Percentiles rank a stretch among this genome's conserved stretches.
Evolutionary conservation across 345 rosid genomes (phyloP).

Genomic region (Isatis tinctoria): DNA sequence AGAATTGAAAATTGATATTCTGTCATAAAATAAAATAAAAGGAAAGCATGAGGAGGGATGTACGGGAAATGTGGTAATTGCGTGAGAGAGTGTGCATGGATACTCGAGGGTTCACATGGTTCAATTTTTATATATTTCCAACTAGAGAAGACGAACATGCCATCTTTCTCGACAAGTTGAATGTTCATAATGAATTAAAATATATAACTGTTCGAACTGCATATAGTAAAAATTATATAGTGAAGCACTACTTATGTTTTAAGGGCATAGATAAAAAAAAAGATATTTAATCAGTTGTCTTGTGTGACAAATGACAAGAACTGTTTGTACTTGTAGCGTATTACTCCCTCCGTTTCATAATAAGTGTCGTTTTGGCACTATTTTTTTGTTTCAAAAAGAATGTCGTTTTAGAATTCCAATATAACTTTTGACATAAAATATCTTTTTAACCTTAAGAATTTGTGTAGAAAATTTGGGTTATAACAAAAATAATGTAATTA

Average conservation of each 20-base stretch:
- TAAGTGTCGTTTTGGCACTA: no score
- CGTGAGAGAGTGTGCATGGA: neutral
- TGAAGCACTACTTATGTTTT: neutral
- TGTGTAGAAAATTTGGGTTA: no score
- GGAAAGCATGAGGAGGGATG: neutral
- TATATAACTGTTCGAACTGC: neutral
- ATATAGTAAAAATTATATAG: neutral
- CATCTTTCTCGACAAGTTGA: neutral
- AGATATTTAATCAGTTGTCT: neutral
- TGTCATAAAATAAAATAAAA: neutral
- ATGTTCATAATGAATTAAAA: neutral
- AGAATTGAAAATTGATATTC: neutral
- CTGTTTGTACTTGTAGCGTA: neutral
- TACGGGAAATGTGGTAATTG: neutral
- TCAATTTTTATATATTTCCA: neutral
- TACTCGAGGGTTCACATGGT: neutral
- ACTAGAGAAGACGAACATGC: constrained; percentile 13
- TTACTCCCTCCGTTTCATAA: no score
- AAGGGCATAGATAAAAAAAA: neutral
- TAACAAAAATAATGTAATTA: no score
- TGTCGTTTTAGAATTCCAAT: no score
- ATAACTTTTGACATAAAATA: no score
- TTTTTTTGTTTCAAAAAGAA: no score
- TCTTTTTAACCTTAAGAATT: no score
- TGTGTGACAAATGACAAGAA: neutral